Base-by-base conservation (phyloP, 2,329 filamentous ascomycete species). In the Phoma herbarum region DNA sequence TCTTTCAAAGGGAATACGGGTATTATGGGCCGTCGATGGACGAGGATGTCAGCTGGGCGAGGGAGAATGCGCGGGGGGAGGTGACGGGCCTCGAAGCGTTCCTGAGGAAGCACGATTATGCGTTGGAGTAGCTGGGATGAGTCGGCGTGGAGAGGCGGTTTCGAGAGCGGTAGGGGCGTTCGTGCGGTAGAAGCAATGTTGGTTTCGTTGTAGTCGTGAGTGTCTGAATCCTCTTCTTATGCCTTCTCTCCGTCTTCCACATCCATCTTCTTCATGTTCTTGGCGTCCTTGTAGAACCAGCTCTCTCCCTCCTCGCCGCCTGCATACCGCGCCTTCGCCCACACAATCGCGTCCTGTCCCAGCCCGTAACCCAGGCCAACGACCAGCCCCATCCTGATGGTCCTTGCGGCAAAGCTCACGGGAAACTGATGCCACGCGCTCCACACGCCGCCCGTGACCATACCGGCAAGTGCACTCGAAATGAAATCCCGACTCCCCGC, bases 361-460 rank as follows among this genome's bases (percentile, higher is more conserved):
- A 94, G 81, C 23, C 94, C 94, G 78, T 92, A 98, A 8, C 81
- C 85, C 33, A 97, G 73, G 20, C 94, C 93, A 64, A 93, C 88
- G 66, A 90, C 82, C 44, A 97, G 81, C 1, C 93, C 94, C 67
- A 90, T 86, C 73, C 88, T 91, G 49, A 93, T 92, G 42, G 92
- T 95, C 61, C 81, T 71, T 35, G 79, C 79, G 20, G 80, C 78
- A 23, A 78, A 82, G 22, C 89, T 87, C 28, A 94, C 80, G 31
- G 93, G 91, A 69, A 97, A 91, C 41, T 88, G 85, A 81, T 92
- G 91, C 86, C 91, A 90, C 58, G 93, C 80, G 74, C 93, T 96
- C 82, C 97, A 97, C 9, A 88, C 84, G 2, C 94, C 94, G 0
- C 93, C 92, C 33, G 95, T 89, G 0, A 90, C 90, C 75, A 97